Evolutionary conservation across 208 protist species (phyloP), one percentile per base, ranked within the genome.

Genomic region (Acanthamoeba royreba): DNA sequence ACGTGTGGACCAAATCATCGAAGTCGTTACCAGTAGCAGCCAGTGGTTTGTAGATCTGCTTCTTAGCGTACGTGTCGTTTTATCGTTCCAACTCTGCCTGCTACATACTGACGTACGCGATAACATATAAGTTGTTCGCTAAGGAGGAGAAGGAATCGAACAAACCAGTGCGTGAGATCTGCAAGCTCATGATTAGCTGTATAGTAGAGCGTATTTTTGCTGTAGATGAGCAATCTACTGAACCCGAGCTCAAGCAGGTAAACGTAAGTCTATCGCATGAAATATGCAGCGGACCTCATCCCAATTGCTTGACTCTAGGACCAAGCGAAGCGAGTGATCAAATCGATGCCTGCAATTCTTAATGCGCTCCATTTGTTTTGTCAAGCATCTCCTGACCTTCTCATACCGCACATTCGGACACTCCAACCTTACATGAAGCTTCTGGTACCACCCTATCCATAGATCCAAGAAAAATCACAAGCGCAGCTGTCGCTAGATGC

Each of bases 361-460:
- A 47, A 46, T 25, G 61, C 63, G 11, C 61, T 92, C 5, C 38
- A 92, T 11, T 31, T 92, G 35, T 92, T 92, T 35, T 92, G 87
- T 22, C 61, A 92, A 43, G 87, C 87, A 9, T 46, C 42, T 38
- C 87, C 87, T 25, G 58, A 38, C n/a, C 61, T 92, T 13, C 87
- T 92, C n/a, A n/a, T 92, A 28, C 58, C 87, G 11, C 87, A 92
- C 46, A 49, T 92, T 40, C 72, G 38, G 2, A 92, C 87, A 19
- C 42, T 92, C 2, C 87, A 92, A 28, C 87, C 87, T 11, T 92
- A 92, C 61, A 52, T 92, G 63, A 92, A 92, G 63, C 63, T 92
- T 11, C 25, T 43, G 61, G 87, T 92, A 79, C n/a, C 25, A 43
- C 2, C 42, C n/a, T 25, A 22, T 52, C 15, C 5, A 0, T 43